A percentile compares a stretch with the other conserved stretches of the same genome.
These are phyloP conservation scores for Podaxis mareebaensis DNA, from an alignment of 768 basidiomycete species.

Conservation along the genomic window DNA sequence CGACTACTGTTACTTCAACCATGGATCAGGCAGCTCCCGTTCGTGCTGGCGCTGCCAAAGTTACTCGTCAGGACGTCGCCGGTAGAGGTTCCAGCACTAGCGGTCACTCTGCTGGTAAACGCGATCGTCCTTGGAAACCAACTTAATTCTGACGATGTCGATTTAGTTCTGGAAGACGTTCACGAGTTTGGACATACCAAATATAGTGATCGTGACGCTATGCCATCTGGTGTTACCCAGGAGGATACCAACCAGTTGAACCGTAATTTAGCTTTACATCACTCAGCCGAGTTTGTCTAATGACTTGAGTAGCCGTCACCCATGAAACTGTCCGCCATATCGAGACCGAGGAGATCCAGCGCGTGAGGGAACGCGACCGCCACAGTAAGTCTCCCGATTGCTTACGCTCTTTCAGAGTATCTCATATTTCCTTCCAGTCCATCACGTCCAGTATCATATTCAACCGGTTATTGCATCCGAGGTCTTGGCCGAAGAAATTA, in stretches of 20 bases:
- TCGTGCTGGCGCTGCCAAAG: too few relatives aligned
- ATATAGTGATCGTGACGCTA: slow-evolving; percentile 14
- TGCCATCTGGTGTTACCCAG: slow-evolving; percentile 20
- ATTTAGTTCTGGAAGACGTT: slow-evolving; percentile 13
- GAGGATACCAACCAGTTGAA: slow-evolving; percentile 26
- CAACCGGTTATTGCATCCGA: slow-evolving; percentile 32
- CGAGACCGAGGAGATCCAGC: slow-evolving; percentile 32
- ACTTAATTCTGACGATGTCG: not conserved
- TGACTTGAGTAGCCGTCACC: slow-evolving; percentile 23
- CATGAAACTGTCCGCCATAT: slow-evolving; percentile 30
- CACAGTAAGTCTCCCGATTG: slow-evolving; percentile 28
- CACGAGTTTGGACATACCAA: slow-evolving; percentile 19
- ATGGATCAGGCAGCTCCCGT: too few relatives aligned
- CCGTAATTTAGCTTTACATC: slow-evolving; percentile 18
- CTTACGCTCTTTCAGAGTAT: not conserved
- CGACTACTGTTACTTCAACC: too few relatives aligned
- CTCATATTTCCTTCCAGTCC: slow-evolving; percentile 24
- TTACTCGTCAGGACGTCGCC: not conserved
- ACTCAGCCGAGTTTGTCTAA: too few relatives aligned
- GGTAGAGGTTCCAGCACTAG: not conserved
- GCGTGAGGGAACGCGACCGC: slow-evolving; percentile 33
- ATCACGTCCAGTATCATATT: slow-evolving; percentile 39
- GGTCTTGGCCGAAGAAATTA: slow-evolving; percentile 25
- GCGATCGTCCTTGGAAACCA: not conserved
- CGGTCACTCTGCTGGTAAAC: slow-evolving; percentile 10